Evolutionary conservation across 2,329 filamentous ascomycete species (phyloP), one percentile per base, ranked within the genome.

Genomic region (Triangularia setosa): DNA sequence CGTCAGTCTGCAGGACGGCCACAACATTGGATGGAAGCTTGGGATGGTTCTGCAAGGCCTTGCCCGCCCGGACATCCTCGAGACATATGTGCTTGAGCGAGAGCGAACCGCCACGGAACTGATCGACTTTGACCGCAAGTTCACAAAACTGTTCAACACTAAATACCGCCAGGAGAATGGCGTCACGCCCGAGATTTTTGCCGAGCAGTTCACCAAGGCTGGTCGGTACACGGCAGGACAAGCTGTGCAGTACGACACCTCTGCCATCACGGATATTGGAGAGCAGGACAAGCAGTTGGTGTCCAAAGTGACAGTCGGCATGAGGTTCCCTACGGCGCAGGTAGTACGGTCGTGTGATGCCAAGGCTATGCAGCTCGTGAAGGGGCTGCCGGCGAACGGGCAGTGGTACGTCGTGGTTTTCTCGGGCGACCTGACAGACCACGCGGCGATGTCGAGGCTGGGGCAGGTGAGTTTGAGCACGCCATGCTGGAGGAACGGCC

Each of bases 1-100:
- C 59, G 81, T 84, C 30, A 79, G 80, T 14, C 73, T 89, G 65
- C 86, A 89, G 69, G 87, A 89, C 67, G 87, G 86, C 5, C 84
- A 86, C 69, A 87, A 87, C 63, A 80, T 87, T 60, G 85, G 84
- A 5, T 87, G 84, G 84, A 87, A 87, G 69, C 76, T 87, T 6
- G 82, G 78, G 0, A 75, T 78, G 25, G 76, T 86, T 0, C 72
- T 86, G 1, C 78, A 73, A 12, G 79, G 81, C 1, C 74, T 76
- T 59, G 79, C 81, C 0, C 66, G 62, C 0, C 75, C 79, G 0
- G 74, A 64, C 1, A 68, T 86, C 11, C 73, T 87, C 2, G 74
- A 81, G 67, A 85, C 84, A 0, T 87, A 87, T 62, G 79, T 83
- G 0, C 68, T 78, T 2, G 84, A 87, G 71, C 76, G 84, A 1